Evolutionary conservation across 1,139 yeast genomes (phyloP).

Genomic region (Pichia sp.): DNA sequence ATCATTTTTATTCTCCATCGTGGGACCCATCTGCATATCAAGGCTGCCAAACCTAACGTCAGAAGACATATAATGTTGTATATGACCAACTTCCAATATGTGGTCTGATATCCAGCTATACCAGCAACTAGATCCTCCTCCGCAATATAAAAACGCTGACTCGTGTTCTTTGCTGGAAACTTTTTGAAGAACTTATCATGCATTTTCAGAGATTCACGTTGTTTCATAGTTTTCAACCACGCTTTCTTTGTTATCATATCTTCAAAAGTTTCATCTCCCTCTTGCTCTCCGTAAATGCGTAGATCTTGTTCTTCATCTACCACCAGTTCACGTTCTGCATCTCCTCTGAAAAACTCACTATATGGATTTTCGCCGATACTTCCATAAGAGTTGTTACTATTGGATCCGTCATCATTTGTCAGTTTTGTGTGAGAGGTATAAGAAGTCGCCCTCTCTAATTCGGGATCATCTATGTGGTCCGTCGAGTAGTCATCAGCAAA

Average conservation of each 20-base stretch:
- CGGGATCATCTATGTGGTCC: constrained; percentile 7
- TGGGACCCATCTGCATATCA: constrained; percentile 83
- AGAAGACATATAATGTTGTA: constrained; percentile 54
- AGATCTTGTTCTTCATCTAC: constrained; percentile 20
- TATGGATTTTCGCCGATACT: constrained; percentile 18
- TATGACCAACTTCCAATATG: constrained; percentile 40
- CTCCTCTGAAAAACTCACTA: constrained; percentile 20
- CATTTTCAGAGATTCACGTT: constrained; percentile 21
- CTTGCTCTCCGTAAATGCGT: constrained; percentile 9
- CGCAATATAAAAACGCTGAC: constrained; percentile 84
- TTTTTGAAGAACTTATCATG: constrained; percentile 40
- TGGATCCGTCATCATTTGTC: constrained; percentile 2
- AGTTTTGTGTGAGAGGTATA: constrained; percentile 5
- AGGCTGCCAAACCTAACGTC: constrained; percentile 68
- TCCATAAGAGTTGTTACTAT: constrained; percentile 16
- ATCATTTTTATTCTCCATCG: constrained; percentile 60
- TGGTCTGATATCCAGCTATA: constrained; percentile 79
- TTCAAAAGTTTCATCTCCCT: constrained; percentile 22
- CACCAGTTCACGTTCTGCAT: constrained; percentile 21
- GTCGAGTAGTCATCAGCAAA: constrained; percentile 38
- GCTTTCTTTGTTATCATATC: constrained; percentile 15
- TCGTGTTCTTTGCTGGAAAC: constrained; percentile 43
- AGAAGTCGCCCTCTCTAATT: neutral
- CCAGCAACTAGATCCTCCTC: constrained; percentile 94
- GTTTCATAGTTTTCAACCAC: constrained; percentile 17